Evolutionary conservation across 2,329 filamentous ascomycete genomes (phyloP).

Genomic region (Stagonosporopsis cucurbitacearum): DNA sequence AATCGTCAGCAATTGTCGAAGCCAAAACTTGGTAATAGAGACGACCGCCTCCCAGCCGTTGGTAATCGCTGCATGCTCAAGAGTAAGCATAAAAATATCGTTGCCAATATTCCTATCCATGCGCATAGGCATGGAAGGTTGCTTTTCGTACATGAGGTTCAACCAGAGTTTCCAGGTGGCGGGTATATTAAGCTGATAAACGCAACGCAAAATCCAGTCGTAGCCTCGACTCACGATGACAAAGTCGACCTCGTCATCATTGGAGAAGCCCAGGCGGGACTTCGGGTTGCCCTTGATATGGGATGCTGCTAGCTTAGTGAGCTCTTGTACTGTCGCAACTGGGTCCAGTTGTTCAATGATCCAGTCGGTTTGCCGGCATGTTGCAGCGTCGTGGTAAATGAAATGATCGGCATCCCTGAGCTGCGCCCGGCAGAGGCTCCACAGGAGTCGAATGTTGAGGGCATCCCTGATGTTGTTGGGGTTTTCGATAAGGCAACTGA

Average conservation of each 20-base stretch:
- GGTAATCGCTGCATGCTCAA: background rate
- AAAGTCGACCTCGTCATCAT: background rate
- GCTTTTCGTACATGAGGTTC: slow-evolving; percentile 2
- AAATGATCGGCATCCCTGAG: background rate
- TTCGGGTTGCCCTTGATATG: background rate
- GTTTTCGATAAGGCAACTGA: background rate
- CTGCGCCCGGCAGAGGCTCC: no score
- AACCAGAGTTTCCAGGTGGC: background rate
- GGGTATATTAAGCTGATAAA: background rate
- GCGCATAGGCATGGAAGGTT: background rate
- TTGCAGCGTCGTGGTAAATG: background rate
- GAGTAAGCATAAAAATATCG: background rate
- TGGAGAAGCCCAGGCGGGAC: background rate
- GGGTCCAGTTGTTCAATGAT: background rate
- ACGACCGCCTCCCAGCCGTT: background rate
- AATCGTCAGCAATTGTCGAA: background rate
- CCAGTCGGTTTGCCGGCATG: background rate
- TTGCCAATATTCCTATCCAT: background rate
- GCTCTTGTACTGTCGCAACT: background rate
- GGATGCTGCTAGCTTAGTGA: background rate
- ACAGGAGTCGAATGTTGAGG: background rate
- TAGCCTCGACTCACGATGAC: background rate
- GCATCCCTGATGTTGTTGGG: background rate
- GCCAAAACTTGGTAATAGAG: slow-evolving; percentile 1
- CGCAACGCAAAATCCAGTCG: slow-evolving; percentile 5